Percentiles rank a stretch among this genome's conserved stretches.
Conservation (phyloP, 331 rosid genomes). For the Malus hybrid region DNA sequence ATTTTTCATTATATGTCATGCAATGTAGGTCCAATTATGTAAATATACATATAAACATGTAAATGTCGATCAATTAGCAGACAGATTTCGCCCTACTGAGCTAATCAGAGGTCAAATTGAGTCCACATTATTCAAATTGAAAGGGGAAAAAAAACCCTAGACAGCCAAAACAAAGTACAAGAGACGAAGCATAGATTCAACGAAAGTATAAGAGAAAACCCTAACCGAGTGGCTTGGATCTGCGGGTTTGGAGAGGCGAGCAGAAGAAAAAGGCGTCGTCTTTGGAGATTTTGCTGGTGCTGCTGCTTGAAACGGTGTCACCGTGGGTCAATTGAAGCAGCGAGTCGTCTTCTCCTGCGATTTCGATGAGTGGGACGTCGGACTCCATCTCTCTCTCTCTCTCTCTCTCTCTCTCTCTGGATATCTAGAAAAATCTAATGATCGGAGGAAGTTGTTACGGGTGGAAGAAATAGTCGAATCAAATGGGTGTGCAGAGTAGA, state of each 20-base stretch:
- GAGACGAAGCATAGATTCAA: not conserved
- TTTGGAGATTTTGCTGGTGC: not conserved
- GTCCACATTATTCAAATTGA: not conserved
- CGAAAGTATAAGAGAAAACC: not conserved
- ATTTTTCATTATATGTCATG: not conserved
- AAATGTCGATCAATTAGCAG: not conserved
- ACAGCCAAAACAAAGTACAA: not conserved
- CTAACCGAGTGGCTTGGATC: slow-evolving; percentile 53
- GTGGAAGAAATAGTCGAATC: not conserved
- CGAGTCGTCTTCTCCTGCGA: slow-evolving; percentile 71
- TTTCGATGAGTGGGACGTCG: slow-evolving; percentile 62
- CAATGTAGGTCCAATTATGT: not conserved
- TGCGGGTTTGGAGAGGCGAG: slow-evolving; percentile 59
- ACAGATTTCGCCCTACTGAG: not conserved
- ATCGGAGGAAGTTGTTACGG: not conserved
- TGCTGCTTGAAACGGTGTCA: slow-evolving; percentile 2
- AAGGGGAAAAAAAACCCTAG: not conserved
- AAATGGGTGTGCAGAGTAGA: not conserved
- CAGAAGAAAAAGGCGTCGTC: slow-evolving; percentile 38
- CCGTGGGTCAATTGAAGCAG: slow-evolving; percentile 31
- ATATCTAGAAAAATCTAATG: slow-evolving; percentile 2
- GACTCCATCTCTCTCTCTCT: slow-evolving; percentile 37
- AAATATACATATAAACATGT: not conserved
- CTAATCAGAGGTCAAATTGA: not conserved
- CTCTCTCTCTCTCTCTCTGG: not conserved